Evolutionary conservation across 1,139 yeast genomes (phyloP), one percentile per base, ranked within the genome.

Genomic region (Petasospora rhodanensis): DNA sequence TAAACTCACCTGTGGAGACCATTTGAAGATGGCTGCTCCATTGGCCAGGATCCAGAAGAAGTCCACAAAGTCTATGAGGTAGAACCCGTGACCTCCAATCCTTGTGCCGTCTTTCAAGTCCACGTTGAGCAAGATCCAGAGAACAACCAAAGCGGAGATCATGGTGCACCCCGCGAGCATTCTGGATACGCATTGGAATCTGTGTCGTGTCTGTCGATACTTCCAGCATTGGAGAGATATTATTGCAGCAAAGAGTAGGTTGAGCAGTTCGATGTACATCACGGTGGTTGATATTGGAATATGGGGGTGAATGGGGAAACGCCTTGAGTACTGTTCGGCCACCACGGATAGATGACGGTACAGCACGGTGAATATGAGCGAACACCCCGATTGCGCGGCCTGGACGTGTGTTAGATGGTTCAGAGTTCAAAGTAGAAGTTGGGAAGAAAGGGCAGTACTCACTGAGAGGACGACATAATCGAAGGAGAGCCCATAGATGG

Each of bases 11-110:
- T 59, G 64, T 0, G 64, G 62, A 8, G 51, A 19, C 26, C 51
- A 47, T 31, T 51, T 51, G 20, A 50, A 30, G 5, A 49, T 24
- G 2, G 45, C 40, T 1, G 49, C 21, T 5, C 45, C 4, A 22
- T 49, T 45, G 4, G 51, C 54, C 3, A 47, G 23, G 1, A 53
- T 28, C 61, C 61, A 57, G 6, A 55, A 9, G 28, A 43, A 52
- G 37, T 57, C 56, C n/a, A 58, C 34, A 33, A 57, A 56, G 32
- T 61, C 65, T 16, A 59, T 32, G 25, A 48, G 52, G 30, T 48
- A 56, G 0, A 59, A 27, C 0, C 62, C 62, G 34, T 49, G 46
- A 19, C 30, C 40, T 1, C 62, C 62, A 17, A 57, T 48, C 18
- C 40, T 26, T 26, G 13, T 28, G 29, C 21, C 45, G 25, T 18